These are phyloP conservation scores for Crucihimalaya himalaica DNA, from an alignment of 345 rosid genomes.

Conservation along the genomic window DNA sequence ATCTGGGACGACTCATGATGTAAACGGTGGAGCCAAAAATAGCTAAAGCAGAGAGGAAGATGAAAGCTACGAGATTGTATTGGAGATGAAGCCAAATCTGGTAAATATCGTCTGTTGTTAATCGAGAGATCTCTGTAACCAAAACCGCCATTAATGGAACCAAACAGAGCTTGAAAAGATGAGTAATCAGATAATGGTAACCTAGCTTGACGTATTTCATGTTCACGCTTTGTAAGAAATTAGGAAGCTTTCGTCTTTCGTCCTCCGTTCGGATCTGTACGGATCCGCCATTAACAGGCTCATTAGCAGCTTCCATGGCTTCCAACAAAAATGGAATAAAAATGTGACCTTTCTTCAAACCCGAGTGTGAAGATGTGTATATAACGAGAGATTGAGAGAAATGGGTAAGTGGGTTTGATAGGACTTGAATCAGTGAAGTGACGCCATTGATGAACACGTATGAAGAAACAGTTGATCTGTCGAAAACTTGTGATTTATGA, in stretches of 20 bases:
- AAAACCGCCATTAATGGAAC: conserved; percentile 70
- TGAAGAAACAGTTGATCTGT: conserved; percentile 18
- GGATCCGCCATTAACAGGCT: conserved; percentile 45
- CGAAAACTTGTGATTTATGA: background rate
- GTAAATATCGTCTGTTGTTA: conserved; percentile 61
- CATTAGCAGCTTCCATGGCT: conserved; percentile 45
- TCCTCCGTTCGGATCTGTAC: conserved; percentile 64
- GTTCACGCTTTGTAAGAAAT: conserved; percentile 86
- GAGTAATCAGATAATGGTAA: conserved; percentile 72
- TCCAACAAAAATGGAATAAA: background rate
- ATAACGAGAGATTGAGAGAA: background rate
- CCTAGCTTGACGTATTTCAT: conserved; percentile 87
- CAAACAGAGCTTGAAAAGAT: conserved; percentile 69
- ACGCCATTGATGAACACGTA: conserved; percentile 39
- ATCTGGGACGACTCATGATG: conserved; percentile 81
- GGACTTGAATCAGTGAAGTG: conserved; percentile 7
- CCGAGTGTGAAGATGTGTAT: background rate
- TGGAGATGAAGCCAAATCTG: conserved; percentile 86
- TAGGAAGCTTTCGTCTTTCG: conserved; percentile 57
- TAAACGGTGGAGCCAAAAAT: conserved; percentile 72
- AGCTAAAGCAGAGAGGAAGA: conserved; percentile 61
- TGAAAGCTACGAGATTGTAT: conserved; percentile 71
- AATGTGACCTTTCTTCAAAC: background rate
- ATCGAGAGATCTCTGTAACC: conserved; percentile 55
- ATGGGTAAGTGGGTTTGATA: conserved; percentile 31